Base-by-base conservation (phyloP, 2,329 filamentous ascomycete species). In the Graphiopsis chlorocephala region DNA sequence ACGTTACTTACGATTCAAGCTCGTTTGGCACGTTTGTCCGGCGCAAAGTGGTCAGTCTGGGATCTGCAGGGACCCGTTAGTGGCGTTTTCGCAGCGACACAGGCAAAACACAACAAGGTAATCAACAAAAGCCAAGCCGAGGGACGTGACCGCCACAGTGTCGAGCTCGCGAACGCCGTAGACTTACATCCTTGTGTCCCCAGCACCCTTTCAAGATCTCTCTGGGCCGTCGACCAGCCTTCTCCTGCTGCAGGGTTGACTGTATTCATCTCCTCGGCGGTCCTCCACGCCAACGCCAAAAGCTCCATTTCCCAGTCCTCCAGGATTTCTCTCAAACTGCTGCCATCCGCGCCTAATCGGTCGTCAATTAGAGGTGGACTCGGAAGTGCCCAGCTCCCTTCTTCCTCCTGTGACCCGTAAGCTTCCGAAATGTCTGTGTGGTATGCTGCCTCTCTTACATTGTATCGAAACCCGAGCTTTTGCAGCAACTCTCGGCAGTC, bases 301-400 rank as follows among this genome's bases (percentile, higher is more conserved):
- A 90, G 75, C 73, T 90, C 88, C 64, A 82, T 76, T 48, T 83
- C 78, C n/a, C 85, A 79, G 72, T 90, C 86, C 64, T 90, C 86
- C 42, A 90, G 79, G 38, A 84, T 79, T 29, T 83, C 72, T 28
- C 72, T 72, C 4, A 62, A 65, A 61, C 64, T 71, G 31, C 33
- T 66, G 23, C 70, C 71, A 42, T 72, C 65, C 15, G 71, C 67
- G 42, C 63, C 57, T 11, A 72, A 52, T 17, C 71, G 66, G 50
- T 72, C 64, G 3, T 66, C 50, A 20, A 73, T 56, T 8, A 29
- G 31, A 2, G 64, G 45, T 8, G 73, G 72, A 15, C 71, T 68
- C 23, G 75, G 75, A 25, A 77, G 65, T 10, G 64, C 62, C 75
- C 75, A 77, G 14, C 61, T 66, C 42, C 56, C 58, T 12, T 66